Conservation (phyloP, 768 basidiomycete species). For the Pholiota molesta region DNA sequence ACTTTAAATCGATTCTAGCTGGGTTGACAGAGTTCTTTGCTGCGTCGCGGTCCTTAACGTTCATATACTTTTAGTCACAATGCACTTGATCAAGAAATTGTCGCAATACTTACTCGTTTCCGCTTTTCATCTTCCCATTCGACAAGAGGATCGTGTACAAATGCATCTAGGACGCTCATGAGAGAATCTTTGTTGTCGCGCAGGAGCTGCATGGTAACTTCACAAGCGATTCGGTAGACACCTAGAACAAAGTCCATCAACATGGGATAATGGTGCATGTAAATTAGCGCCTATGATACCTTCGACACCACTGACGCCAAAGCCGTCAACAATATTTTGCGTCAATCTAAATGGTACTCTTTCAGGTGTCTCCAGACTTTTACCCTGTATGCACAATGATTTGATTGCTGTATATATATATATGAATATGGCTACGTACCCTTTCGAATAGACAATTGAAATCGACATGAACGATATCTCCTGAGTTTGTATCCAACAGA, state of each 20-base stretch:
- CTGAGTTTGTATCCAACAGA: conserved; percentile 83
- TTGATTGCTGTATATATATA: conserved; percentile 2
- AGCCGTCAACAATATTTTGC: conserved; percentile 88
- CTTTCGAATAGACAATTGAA: conserved; percentile 98
- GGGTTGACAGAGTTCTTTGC: conserved; percentile 41
- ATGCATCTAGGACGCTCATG: conserved; percentile 95
- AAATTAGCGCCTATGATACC: conserved; percentile 43
- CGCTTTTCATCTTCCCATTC: conserved; percentile 91
- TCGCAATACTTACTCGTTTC: conserved; percentile 47
- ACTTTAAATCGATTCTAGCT: conserved; percentile 53
- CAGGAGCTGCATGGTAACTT: conserved; percentile 86
- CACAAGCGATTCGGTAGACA: conserved; percentile 88
- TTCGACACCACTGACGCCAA: conserved; percentile 94
- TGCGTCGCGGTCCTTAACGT: conserved; percentile 46
- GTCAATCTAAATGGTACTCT: conserved; percentile 94
- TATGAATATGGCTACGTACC: conserved; percentile 39
- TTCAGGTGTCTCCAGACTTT: conserved; percentile 85
- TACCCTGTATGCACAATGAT: conserved; percentile 48
- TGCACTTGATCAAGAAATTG: background rate
- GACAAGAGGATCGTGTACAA: conserved; percentile 94
- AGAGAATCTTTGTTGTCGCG: conserved; percentile 90
- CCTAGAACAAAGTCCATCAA: conserved; percentile 43
- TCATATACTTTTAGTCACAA: background rate
- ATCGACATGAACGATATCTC: conserved; percentile 95
- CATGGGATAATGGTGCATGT: background rate